Evolutionary conservation across 2,329 filamentous ascomycete species (phyloP).

Genomic region (Exophiala lecanii-corni): DNA sequence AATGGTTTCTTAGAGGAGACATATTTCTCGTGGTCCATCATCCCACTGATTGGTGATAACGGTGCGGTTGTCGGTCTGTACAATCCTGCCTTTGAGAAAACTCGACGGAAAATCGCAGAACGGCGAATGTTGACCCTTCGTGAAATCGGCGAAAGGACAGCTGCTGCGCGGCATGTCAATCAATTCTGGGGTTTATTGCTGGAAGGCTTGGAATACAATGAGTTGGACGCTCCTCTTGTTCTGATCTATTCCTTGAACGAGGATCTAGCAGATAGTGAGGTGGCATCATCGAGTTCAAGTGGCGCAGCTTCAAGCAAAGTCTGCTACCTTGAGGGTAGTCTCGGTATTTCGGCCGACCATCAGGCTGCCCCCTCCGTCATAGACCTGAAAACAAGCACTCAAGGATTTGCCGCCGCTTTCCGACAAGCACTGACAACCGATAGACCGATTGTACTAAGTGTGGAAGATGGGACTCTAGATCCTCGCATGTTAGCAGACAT

Average conservation of each 20-base stretch:
- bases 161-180: constrained; percentile 65
- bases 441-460: constrained; percentile 62
- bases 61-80: constrained; percentile 72
- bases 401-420: constrained; percentile 73
- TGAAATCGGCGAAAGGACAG: constrained; percentile 71
- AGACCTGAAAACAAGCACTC: constrained; percentile 64
- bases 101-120: constrained; percentile 70
- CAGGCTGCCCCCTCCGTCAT: constrained; percentile 55
- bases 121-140: constrained; percentile 73
- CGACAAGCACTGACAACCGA: constrained; percentile 68
- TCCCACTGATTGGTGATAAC: constrained; percentile 69
- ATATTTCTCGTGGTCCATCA: constrained; percentile 73
- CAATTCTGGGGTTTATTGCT: constrained; percentile 69
- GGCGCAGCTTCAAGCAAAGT: constrained; percentile 58
- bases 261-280: constrained; percentile 62
- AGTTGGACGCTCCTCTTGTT: constrained; percentile 70
- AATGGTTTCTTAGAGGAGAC: constrained; percentile 67
- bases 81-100: constrained; percentile 79
- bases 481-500: constrained; percentile 61
- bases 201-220: constrained; percentile 66
- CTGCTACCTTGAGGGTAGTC: constrained; percentile 64
- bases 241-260: constrained; percentile 72
- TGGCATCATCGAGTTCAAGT: constrained; percentile 66
- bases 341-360: constrained; percentile 65
- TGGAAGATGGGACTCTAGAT: constrained; percentile 63